Conservation (phyloP, 2,329 filamentous ascomycete genomes). For the Claviceps sp. region DNA sequence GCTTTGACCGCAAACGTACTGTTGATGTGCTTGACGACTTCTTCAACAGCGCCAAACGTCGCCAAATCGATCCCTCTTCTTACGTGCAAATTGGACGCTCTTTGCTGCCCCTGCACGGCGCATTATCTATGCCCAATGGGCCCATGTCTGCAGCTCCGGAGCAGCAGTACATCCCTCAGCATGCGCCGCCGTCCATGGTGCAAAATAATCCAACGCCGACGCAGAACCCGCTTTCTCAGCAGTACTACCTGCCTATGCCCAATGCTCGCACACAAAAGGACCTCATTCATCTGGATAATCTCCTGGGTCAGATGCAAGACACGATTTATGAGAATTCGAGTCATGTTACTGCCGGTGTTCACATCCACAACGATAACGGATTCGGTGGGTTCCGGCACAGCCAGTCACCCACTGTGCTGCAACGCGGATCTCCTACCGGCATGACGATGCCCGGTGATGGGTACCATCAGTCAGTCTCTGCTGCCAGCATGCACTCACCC, state of each 20-base stretch:
- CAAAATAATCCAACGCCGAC: constrained; percentile 45
- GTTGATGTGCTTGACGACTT: constrained; percentile 87
- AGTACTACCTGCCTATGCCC: constrained; percentile 75
- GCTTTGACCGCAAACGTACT: constrained; percentile 70
- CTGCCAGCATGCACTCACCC: constrained; percentile 48
- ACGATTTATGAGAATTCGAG: constrained; percentile 91
- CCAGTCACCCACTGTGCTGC: constrained; percentile 35
- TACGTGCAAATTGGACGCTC: constrained; percentile 86
- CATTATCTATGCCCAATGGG: constrained; percentile 48
- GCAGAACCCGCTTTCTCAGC: constrained; percentile 48
- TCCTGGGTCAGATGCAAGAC: constrained; percentile 89
- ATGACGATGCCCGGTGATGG: constrained; percentile 22
- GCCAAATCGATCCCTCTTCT: constrained; percentile 76
- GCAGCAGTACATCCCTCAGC: constrained; percentile 41
- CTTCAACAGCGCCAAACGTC: constrained; percentile 84
- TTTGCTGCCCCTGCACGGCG: constrained; percentile 65
- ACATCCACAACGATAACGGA: constrained; percentile 58
- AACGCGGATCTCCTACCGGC: constrained; percentile 21
- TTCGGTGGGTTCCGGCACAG: constrained; percentile 45
- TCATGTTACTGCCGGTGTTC: constrained; percentile 67
- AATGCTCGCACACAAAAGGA: constrained; percentile 90
- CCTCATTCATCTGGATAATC: constrained; percentile 82
- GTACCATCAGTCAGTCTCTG: constrained; percentile 30
- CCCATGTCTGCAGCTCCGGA: constrained; percentile 23
- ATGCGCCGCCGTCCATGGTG: constrained; percentile 28